Evolutionary conservation across 306 rosid genomes (phyloP), one percentile per base, ranked within the genome.

Genomic region (Sesbania bispinosa): DNA sequence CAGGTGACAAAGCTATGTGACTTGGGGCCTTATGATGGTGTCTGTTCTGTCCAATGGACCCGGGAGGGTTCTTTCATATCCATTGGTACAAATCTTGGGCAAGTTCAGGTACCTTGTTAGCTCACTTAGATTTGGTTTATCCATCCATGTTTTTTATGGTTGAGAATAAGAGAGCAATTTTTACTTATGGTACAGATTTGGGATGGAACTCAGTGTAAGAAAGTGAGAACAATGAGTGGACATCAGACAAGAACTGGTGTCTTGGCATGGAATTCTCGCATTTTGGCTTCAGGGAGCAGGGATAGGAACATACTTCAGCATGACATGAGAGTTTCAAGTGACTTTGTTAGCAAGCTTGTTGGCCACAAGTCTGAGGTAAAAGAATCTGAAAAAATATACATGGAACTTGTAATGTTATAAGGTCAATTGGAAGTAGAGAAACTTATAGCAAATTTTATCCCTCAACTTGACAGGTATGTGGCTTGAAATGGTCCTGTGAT

Each of bases 281-380:
- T 80, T 39, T 80, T 95, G 74, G 99, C 97, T 57, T 95, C 96
- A 2, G 99, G 99, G 76, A 95, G 99, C 79, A 74, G 99, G 67
- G 99, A 95, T 38, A 77, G 92, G 76, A 89, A 95, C 82, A 89
- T 95, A 36, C 96, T 92, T 78, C 99, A 95, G 80, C 99, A 95
- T 42, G 99, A 95, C 80, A 89, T 95, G 74, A 88, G 96, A 47
- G 96, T 95, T 54, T 62, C 95, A 19, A 80, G 75, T 54, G 96
- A 91, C 84, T 89, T 65, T 35, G 79, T 92, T 53, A 70, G 81
- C 89, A 92, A 89, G 74, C 87, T 92, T 47, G 88, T 88, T 18
- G 99, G 99, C 82, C 99, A 95, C 84, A 95, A 95, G 76, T 95
- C 99, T n/a, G 99, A 95, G 93, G 99, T 94, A 57, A 58, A 52